Base-by-base conservation (phyloP, 176 grass and related monocot species). In the Oryza punctata region DNA sequence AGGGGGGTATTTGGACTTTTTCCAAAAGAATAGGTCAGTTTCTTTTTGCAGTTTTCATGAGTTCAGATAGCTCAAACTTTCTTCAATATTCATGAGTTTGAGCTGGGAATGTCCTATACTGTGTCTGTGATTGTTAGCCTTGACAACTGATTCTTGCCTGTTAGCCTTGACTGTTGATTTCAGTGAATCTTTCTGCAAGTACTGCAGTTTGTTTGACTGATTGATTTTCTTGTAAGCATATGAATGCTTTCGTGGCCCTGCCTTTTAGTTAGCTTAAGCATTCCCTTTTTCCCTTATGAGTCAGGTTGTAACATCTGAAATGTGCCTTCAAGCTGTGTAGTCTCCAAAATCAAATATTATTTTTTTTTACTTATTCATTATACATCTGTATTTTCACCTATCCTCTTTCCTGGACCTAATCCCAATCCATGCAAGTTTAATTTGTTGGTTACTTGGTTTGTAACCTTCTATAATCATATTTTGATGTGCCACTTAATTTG, bases 61-160 rank as follows among this genome's bases (percentile, higher is more conserved):
- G n/a, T 44, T 6, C 33, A 8, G 23, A 3, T 71, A n/a, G 40
- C 49, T 77, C 28, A 14, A 77, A 37, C 12, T 73, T 49, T 43
- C 37, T 45, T 66, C 33, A 73, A 54, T 54, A 63, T 76, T 49
- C 27, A 75, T 24, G 75, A 45, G 27, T 3, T 78, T 28, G n/a
- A 68, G 44, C 29, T 78, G n/a, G 70, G 25, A 73, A 49, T 49
- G 43, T 44, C 23, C 3, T 27, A 30, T 50, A 1, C 7, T 37
- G 49, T 21, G 18, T 57, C 52, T n/a, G 1, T 9, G 19, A 57
- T 5, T 57, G 19, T 57, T 57, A 9, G 52, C 52, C 52, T 21
- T 57, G 16, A 2, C 6, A 57, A 19, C 6, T 37, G 47, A 76
- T 76, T 54, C 10, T 59, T 18, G 0, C 10, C 6, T 59, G 72